These are phyloP conservation scores for Macrolepiota dolichaula DNA, from an alignment of 768 basidiomycete genomes.

Conservation along the genomic window DNA sequence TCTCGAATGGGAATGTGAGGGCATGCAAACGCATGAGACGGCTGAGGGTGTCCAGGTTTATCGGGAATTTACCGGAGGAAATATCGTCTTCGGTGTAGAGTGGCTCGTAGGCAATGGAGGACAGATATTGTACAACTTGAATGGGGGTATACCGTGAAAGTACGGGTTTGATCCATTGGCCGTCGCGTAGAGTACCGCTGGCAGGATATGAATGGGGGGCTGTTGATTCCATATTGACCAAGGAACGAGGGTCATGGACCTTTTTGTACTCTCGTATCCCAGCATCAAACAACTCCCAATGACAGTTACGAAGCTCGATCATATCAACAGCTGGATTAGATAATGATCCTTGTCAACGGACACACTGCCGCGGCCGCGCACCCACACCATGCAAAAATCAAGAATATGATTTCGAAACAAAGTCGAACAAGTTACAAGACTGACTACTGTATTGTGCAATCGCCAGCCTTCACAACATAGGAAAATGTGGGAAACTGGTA, in stretches of 20 bases:
- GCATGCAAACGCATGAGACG: slow-evolving; percentile 24
- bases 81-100: slow-evolving; percentile 16
- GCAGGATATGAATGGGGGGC: background rate
- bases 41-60: slow-evolving; percentile 24
- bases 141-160: slow-evolving; percentile 20
- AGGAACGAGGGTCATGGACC: background rate
- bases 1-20: slow-evolving; percentile 34
- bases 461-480: no score
- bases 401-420: no score
- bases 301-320: no score
- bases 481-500: no score
- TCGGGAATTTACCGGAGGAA: slow-evolving; percentile 17
- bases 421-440: no score
- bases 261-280: background rate
- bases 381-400: no score
- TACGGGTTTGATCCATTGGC: slow-evolving; percentile 21
- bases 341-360: no score
- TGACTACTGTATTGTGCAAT: no score
- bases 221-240: background rate
- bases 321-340: no score
- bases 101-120: slow-evolving; percentile 19
- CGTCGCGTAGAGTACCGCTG: slow-evolving; percentile 16
- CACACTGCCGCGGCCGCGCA: no score
- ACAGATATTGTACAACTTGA: slow-evolving; percentile 23
- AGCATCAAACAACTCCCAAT: no score